Evolutionary conservation across 805 yeast species (phyloP).

Genomic region (Candida endomychidarum): DNA sequence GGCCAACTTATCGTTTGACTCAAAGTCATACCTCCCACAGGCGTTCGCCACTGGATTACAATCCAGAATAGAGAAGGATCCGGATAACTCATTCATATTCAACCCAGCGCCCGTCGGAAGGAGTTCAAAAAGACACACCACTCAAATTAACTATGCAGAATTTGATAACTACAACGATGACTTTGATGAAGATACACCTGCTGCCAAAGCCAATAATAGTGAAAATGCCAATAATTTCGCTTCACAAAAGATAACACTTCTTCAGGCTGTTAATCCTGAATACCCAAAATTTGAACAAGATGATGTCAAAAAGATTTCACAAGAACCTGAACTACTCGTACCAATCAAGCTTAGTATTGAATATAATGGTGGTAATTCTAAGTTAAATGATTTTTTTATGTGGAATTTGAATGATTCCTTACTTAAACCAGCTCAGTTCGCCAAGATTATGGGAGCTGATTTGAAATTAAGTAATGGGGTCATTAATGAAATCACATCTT

Average conservation of each 20-base stretch:
- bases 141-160: constrained; percentile 81
- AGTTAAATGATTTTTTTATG: constrained; percentile 63
- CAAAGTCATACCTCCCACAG: constrained; percentile 55
- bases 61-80: constrained; percentile 64
- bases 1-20: constrained; percentile 17
- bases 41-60: constrained; percentile 75
- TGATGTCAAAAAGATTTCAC: constrained; percentile 24
- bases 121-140: constrained; percentile 68
- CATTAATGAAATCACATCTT: constrained; percentile 61
- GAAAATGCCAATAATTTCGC: constrained; percentile 9
- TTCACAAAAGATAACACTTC: constrained; percentile 26
- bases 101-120: constrained; percentile 72
- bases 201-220: constrained; percentile 7
- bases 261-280: constrained; percentile 26
- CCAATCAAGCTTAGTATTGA: constrained; percentile 69
- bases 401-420: constrained; percentile 71
- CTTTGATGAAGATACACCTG: constrained; percentile 25
- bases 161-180: constrained; percentile 60
- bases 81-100: constrained; percentile 68
- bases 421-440: constrained; percentile 71
- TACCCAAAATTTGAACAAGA: constrained; percentile 26
- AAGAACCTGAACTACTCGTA: constrained; percentile 47
- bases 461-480: constrained; percentile 71
- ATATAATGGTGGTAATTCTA: constrained; percentile 47
- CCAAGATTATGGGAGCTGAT: constrained; percentile 76